Evolutionary conservation across 169 alveolate species (phyloP).

Genomic region (Cryptosporidium viatorum): DNA sequence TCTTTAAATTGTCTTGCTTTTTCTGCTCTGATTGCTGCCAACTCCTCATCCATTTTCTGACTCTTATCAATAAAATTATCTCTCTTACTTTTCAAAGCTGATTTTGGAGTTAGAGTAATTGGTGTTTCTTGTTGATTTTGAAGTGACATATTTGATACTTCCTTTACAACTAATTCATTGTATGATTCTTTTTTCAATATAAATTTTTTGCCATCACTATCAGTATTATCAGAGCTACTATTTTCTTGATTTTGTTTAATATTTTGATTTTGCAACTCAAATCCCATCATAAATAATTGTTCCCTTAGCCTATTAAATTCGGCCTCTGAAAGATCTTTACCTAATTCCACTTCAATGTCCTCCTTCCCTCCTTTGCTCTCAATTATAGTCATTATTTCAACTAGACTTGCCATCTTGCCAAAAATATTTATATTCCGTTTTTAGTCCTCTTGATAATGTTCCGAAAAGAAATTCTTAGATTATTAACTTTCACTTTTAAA

Average conservation of each 20-base stretch:
- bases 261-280: background rate
- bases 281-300: constrained; percentile 18
- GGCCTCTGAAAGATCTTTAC: background rate
- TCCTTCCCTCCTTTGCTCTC: constrained; percentile 58
- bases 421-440: background rate
- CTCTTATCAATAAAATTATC: constrained; percentile 37
- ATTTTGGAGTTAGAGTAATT: constrained; percentile 1
- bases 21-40: constrained; percentile 69
- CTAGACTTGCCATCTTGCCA: background rate
- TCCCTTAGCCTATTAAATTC: background rate
- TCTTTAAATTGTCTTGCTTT: constrained; percentile 36
- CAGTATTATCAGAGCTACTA: background rate
- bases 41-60: constrained; percentile 38
- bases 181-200: constrained; percentile 17
- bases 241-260: too few species aligned
- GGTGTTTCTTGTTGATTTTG: background rate
- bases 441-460: background rate
- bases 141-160: background rate
- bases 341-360: constrained; percentile 9
- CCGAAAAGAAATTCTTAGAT: background rate
- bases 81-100: constrained; percentile 27
- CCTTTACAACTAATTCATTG: constrained; percentile 27
- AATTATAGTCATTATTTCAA: background rate
- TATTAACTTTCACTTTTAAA: background rate
- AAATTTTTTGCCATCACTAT: background rate